Evolutionary conservation across 1,284 basidiomycete genomes (phyloP).

Genomic region (Moesziomyces sp.): DNA sequence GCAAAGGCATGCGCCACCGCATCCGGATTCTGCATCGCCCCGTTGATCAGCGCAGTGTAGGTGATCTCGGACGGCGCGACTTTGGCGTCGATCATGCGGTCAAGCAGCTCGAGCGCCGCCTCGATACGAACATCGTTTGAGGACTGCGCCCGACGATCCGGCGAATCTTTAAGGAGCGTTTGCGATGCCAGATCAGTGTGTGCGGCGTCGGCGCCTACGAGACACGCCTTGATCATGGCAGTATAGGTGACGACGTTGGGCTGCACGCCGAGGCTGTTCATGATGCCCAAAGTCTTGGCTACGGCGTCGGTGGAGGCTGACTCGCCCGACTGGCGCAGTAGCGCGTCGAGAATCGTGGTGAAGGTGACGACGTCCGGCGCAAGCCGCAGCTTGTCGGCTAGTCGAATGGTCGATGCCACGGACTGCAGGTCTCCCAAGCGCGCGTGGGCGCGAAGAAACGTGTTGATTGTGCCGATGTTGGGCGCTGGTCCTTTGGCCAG

Average conservation of each 20-base stretch:
- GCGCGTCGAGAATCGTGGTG: conserved; percentile 59
- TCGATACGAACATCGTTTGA: conserved; percentile 29
- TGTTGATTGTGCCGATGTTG: conserved; percentile 59
- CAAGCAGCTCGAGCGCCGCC: conserved; percentile 53
- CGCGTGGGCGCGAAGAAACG: conserved; percentile 50
- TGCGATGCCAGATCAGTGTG: conserved; percentile 26
- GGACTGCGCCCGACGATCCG: background rate
- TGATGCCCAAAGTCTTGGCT: conserved; percentile 46
- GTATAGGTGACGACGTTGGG: conserved; percentile 58
- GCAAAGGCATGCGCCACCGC: conserved; percentile 28
- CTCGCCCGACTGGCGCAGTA: conserved; percentile 46
- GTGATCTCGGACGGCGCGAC: conserved; percentile 53
- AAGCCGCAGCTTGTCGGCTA: conserved; percentile 34
- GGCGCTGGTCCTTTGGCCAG: conserved; percentile 41
- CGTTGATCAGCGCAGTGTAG: conserved; percentile 50
- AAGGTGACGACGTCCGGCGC: conserved; percentile 59
- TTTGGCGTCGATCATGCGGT: conserved; percentile 53
- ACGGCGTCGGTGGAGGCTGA: conserved; percentile 35
- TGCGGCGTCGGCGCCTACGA: conserved; percentile 34
- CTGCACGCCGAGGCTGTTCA: conserved; percentile 49
- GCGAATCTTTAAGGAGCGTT: conserved; percentile 15
- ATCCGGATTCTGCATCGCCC: conserved; percentile 31
- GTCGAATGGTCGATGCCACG: conserved; percentile 40
- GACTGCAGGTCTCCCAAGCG: conserved; percentile 36
- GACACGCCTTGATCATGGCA: conserved; percentile 61